Percentiles rank a stretch among this genome's conserved stretches.
phyloP scores from a whole-genome alignment of 352 stramenopile species.

The Globisporangium irregulare region DNA sequence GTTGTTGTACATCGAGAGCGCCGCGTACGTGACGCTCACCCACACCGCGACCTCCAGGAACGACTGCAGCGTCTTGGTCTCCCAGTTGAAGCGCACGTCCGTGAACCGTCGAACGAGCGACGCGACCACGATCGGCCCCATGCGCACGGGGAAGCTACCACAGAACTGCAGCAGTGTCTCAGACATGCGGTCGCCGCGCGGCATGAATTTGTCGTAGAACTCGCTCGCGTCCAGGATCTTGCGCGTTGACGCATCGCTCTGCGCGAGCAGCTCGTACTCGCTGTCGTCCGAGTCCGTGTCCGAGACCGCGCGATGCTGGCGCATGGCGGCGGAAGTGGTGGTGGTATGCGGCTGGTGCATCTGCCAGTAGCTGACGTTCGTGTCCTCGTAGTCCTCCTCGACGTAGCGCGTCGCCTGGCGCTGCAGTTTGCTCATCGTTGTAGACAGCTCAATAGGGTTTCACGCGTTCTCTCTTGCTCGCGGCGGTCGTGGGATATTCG shows the following conservation, averaged over 20 bases:
- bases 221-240: conserved; percentile 48
- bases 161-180: conserved; percentile 59
- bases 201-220: conserved; percentile 61
- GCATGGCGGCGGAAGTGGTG: not conserved
- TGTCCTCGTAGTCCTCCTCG: conserved; percentile 15
- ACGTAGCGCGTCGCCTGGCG: conserved; percentile 9
- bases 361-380: conserved; percentile 17
- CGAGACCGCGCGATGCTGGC: not conserved
- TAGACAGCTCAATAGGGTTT: too few species aligned
- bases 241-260: conserved; percentile 26
- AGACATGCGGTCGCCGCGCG: conserved; percentile 35
- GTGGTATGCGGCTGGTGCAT: conserved; percentile 6
- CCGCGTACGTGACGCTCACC: conserved; percentile 61
- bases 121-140: conserved; percentile 36
- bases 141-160: conserved; percentile 55
- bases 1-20: conserved; percentile 50
- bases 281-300: conserved; percentile 15
- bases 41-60: conserved; percentile 79
- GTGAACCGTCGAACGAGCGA: conserved; percentile 70
- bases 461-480: not conserved
- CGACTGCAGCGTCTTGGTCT: conserved; percentile 79
- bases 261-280: conserved; percentile 19
- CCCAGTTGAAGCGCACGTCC: conserved; percentile 74
- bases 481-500: conserved; percentile 5
- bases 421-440: not conserved